Evolutionary conservation across 495 filamentous ascomycete species (phyloP), one percentile per base, ranked within the genome.

Genomic region (Aspergillus panamensis): DNA sequence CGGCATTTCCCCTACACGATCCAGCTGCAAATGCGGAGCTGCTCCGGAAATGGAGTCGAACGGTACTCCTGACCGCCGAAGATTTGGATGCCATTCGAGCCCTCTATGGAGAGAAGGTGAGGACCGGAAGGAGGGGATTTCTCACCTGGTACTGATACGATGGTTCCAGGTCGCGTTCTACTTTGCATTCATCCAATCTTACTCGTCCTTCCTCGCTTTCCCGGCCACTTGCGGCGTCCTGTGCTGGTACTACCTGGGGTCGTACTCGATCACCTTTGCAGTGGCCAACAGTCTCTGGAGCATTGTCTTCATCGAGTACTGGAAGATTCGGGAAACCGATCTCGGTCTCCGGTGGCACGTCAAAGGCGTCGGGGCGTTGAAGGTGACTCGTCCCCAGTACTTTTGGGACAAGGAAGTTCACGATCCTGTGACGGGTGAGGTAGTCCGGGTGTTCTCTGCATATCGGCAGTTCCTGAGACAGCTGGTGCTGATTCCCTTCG

Each of bases 271-370:
- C 58, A 70, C 88, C 35, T 96, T 94, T 62, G 92, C 86, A 8
- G 61, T 90, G 9, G 77, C 87, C 20, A 92, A 87, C 62, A 85
- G 84, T 30, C 71, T 96, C 17, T 96, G 91, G 92, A 87, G 86
- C 40, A 83, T 95, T 7, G 76, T 91, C 14, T 97, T 98, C 63
- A 87, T 96, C 21, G 94, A 98, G 72, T 96, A 88, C 69, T 98
- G 94, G 94, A 96, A 94, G 75, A 86, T 89, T 55, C 92, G 94
- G 69, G 91, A 98, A 72, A 76, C 86, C 3, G 94, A 98, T 68
- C 77, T 98, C 4, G 87, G 86, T n/a, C 80, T 96, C 25, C 85
- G 90, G 49, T 98, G 94, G 94, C 88, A 87, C 3, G 92, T 96
- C 19, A 84, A 87, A 31, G 88, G 88, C 9, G 92, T 96, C 14